Base-by-base conservation (phyloP, 768 basidiomycete genomes). In the Podaxis sp. region DNA sequence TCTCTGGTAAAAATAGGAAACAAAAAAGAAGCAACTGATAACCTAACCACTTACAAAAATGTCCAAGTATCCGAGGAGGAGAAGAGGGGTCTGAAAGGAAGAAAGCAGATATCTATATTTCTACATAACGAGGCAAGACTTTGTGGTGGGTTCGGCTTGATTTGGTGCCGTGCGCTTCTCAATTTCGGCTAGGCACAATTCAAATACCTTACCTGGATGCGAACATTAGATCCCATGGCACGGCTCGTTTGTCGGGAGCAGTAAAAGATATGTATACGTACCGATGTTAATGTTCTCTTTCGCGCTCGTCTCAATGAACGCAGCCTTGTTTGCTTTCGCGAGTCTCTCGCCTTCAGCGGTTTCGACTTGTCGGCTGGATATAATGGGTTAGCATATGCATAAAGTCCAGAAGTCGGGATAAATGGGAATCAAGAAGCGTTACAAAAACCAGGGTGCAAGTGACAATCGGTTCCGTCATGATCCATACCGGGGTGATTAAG, bases 291-390 rank as follows among this genome's bases (percentile, higher is more conserved):
- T 73, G 66, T 93, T 91, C 61, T 84, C 80, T 81, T 91, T 91
- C 37, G 95, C 93, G 67, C 91, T 93, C 13, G 91, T 91, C 75
- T 96, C 95, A 46, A 95, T 80, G 78, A 87, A 95, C 3, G 88
- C 89, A 6, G 91, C 87, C 42, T 86, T 82, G 66, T 87, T 84
- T 61, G 78, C 77, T 65, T 82, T 80, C 9, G 93, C 94, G 44
- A 96, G 76, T 59, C 82, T 81, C 72, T 91, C 79, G 11, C 88
- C 93, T 67, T 93, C 91, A n/a, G 79, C 73, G 0, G 82, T 72
- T 57, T 84, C 80, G 5, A 95, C 91, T 76, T 91, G 90, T 70
- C 92, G 89, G 65, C 77, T 84, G 54, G 62, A 55, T 13, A 13
- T 32, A 38, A 51, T 28, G 6, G 14, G 47, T 66, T 28, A 74